Base-by-base conservation (phyloP, 2,329 filamentous ascomycete genomes). In the Dendryphion nanum region DNA sequence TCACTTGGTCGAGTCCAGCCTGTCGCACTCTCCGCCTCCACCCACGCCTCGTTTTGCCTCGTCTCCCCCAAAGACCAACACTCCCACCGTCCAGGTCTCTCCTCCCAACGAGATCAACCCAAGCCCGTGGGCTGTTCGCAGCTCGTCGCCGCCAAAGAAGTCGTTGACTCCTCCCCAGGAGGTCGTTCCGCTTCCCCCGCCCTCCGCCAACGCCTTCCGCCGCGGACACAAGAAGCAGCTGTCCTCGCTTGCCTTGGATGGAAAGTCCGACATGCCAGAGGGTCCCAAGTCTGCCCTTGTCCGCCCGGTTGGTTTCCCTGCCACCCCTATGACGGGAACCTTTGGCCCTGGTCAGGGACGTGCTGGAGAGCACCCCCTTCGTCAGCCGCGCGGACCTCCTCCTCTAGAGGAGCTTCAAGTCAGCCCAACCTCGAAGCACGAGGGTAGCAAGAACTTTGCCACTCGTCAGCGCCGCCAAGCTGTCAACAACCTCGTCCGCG, bases 401-500 rank as follows among this genome's bases (percentile, higher is more conserved):
- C 82, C 87, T 12, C 77, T 97, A 35, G 93, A 98, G 51, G 93
- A 98, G 70, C 81, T 98, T 43, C 81, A 85, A 58, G 78, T 84
- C 15, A 93, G 90, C 70, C 93, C 93, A 2, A 97, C 91, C 6
- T 83, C 88, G 51, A 95, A 89, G 71, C 81, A 91, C 48, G 91
- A 97, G 66, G 93, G 91, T 17, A 96, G 91, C 81, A 75, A 96
- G 80, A 98, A 98, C 73, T 98, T 98, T 69, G 86, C 86, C 8
- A 83, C 89, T 39, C 89, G 93, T 45, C 90, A 94, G 58, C 89
- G 93, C 43, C 89, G 91, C 48, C 89, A 86, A 55, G 93, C 93
- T 18, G 83, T 98, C 30, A 83, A 90, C 72, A 96, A 89, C 62
- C 79, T 98, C 34, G 87, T 96, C 45, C 86, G 87, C 49, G 91